phyloP scores from a whole-genome alignment of 805 yeast species.

The Candida michaelii region DNA sequence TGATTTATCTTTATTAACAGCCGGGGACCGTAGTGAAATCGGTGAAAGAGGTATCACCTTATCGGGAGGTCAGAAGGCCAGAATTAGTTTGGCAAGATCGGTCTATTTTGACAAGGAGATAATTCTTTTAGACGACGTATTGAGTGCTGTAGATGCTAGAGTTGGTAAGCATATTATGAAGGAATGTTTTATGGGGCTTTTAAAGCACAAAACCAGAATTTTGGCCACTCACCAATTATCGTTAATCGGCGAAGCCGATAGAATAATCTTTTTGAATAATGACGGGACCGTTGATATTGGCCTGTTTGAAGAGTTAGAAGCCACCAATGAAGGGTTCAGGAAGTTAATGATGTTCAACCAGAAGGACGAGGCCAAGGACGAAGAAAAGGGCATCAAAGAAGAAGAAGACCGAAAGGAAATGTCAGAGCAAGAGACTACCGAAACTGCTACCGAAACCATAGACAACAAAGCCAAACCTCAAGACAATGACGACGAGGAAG shows the following conservation, averaged over 20 bases:
- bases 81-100: conserved; percentile 36
- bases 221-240: conserved; percentile 39
- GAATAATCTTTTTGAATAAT: conserved; percentile 29
- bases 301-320: conserved; percentile 24
- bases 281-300: conserved; percentile 32
- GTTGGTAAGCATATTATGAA: conserved; percentile 38
- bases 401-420: conserved; percentile 11
- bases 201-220: conserved; percentile 30
- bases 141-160: conserved; percentile 38
- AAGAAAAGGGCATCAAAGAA: no score
- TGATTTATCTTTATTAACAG: conserved; percentile 31
- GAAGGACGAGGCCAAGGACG: conserved; percentile 17
- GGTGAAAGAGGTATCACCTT: conserved; percentile 39
- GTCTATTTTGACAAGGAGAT: conserved; percentile 31
- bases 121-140: conserved; percentile 33
- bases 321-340: conserved; percentile 24
- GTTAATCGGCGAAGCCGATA: conserved; percentile 30
- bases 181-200: conserved; percentile 26
- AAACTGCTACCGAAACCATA: conserved; percentile 1
- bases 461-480: background rate
- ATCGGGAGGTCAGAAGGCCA: conserved; percentile 39
- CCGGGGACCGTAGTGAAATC: conserved; percentile 35
- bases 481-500: conserved; percentile 27
- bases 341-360: conserved; percentile 27
- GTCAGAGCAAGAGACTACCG: conserved; percentile 9